These are phyloP conservation scores for Takashimella koratensis DNA, from an alignment of 1,284 basidiomycete genomes.

Conservation along the genomic window DNA sequence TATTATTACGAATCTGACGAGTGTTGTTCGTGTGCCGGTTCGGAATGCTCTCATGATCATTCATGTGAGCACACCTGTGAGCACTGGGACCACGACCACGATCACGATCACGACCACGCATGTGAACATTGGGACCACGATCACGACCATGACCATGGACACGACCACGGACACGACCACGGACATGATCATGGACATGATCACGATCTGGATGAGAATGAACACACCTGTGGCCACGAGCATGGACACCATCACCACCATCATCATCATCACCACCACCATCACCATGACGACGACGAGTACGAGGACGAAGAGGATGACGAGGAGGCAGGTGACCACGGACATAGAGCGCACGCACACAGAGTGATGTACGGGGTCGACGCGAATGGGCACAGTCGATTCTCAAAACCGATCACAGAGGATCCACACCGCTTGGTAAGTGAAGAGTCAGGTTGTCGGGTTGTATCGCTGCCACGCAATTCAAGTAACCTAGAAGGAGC, in stretches of 20 bases:
- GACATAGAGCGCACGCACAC: neutral
- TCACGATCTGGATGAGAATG: conserved; percentile 9
- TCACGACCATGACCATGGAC: conserved; percentile 2
- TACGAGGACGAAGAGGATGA: conserved; percentile 9
- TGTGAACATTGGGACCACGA: conserved; percentile 21
- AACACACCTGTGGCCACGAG: conserved; percentile 7
- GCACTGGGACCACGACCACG: conserved; percentile 7
- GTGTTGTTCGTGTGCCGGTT: neutral
- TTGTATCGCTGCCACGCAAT: too few species aligned
- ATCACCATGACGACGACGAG: conserved; percentile 19
- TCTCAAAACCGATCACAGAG: conserved; percentile 24
- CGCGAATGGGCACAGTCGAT: neutral
- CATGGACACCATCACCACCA: conserved; percentile 13
- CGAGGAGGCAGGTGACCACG: neutral
- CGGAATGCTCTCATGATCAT: neutral
- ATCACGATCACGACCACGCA: conserved; percentile 19
- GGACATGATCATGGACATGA: too few species aligned
- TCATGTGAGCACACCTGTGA: neutral
- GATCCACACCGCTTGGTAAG: conserved; percentile 43
- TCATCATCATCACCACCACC: conserved; percentile 12
- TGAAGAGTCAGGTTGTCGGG: too few species aligned
- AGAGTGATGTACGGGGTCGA: neutral
- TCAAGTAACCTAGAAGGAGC: too few species aligned
- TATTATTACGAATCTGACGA: conserved; percentile 31
- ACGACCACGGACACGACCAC: conserved; percentile 3